A percentile compares a stretch with the other conserved stretches of the same genome.
Conservation (phyloP, 495 filamentous ascomycete genomes). For the Xylaria acuta region DNA sequence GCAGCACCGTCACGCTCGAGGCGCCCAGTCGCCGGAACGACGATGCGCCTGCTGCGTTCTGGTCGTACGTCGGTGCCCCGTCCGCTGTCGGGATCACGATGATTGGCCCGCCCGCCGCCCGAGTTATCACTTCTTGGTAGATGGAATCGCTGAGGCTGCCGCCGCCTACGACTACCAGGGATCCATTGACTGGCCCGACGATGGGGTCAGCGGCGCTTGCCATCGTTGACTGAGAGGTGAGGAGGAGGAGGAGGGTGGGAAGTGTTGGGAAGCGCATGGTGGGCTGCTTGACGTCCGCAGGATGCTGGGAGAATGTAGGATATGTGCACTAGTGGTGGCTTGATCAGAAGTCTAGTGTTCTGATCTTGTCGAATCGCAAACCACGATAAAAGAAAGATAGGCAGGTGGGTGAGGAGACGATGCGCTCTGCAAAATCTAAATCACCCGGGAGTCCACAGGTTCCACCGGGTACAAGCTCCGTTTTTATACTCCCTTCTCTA, state of each 20-base stretch:
- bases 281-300: neutral
- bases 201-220: neutral
- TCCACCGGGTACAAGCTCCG: neutral
- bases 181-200: slow-evolving; percentile 42
- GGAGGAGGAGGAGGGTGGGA: slow-evolving; percentile 18
- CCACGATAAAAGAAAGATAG: neutral
- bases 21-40: slow-evolving; percentile 42
- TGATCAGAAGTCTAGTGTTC: neutral
- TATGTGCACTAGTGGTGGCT: neutral
- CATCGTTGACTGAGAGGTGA: slow-evolving; percentile 1
- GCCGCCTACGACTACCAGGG: slow-evolving; percentile 43
- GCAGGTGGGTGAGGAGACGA: neutral
- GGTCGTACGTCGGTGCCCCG: slow-evolving; percentile 36
- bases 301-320: neutral
- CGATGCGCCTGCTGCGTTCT: slow-evolving; percentile 39
- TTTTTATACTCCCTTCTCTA: neutral
- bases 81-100: slow-evolving; percentile 54
- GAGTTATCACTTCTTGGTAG: slow-evolving; percentile 51
- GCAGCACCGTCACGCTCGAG: slow-evolving; percentile 41
- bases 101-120: slow-evolving; percentile 53
- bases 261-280: slow-evolving; percentile 21
- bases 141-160: slow-evolving; percentile 50
- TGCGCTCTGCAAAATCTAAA: neutral
- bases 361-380: neutral
- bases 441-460: neutral